These are phyloP conservation scores for Moesziomyces aphidis DNA, from an alignment of 1,284 basidiomycete genomes.

Conservation along the genomic window DNA sequence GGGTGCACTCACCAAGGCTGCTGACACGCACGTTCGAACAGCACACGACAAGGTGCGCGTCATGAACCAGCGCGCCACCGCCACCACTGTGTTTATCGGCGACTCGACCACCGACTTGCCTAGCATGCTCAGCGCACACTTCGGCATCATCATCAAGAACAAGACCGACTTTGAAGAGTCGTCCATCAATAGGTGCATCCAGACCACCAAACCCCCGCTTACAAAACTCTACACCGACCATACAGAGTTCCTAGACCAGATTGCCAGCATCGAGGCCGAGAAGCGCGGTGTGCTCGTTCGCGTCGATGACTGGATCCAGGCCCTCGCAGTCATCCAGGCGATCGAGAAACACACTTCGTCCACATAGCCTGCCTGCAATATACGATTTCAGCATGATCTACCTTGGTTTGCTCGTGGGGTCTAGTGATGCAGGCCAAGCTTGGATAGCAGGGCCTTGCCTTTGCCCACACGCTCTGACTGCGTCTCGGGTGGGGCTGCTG, in stretches of 20 bases:
- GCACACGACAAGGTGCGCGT: slow-evolving; percentile 51
- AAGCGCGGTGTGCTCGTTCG: slow-evolving; percentile 14
- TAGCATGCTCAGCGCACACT: slow-evolving; percentile 50
- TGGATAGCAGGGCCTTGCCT: slow-evolving; percentile 37
- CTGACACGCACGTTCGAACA: slow-evolving; percentile 36
- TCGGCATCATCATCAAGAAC: slow-evolving; percentile 57
- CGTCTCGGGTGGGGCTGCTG: not conserved
- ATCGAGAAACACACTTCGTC: slow-evolving; percentile 9
- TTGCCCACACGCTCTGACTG: slow-evolving; percentile 17
- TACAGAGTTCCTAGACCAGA: slow-evolving; percentile 6
- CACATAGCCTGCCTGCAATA: not conserved
- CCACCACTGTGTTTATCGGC: slow-evolving; percentile 54
- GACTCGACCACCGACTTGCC: slow-evolving; percentile 63
- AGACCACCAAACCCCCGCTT: slow-evolving; percentile 4
- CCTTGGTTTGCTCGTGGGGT: no score
- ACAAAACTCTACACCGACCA: slow-evolving; percentile 6
- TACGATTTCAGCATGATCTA: no score
- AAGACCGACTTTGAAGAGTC: slow-evolving; percentile 8
- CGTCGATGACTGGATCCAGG: slow-evolving; percentile 37
- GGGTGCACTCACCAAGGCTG: slow-evolving; percentile 42
- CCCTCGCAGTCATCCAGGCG: slow-evolving; percentile 18
- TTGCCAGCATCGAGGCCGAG: not conserved
- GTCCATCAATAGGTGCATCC: slow-evolving; percentile 12
- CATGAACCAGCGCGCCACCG: slow-evolving; percentile 10
- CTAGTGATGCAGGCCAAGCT: slow-evolving; percentile 27